Evolutionary conservation across 2,329 filamentous ascomycete species (phyloP).

Genomic region (Penicillium aurantiogriseum): DNA sequence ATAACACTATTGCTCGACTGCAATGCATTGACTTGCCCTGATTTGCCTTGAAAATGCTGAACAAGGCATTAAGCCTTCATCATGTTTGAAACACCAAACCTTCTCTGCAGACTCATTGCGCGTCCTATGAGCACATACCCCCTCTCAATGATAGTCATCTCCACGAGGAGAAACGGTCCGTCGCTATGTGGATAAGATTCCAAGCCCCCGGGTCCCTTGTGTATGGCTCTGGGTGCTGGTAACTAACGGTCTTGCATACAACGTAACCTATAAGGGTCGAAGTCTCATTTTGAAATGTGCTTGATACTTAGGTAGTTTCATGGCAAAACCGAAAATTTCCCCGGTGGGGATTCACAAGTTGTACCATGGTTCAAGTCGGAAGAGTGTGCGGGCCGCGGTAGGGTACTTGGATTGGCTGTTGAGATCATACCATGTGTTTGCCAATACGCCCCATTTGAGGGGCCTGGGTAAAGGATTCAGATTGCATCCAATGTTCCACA

Average conservation of each 20-base stretch:
- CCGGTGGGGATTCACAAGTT: neutral
- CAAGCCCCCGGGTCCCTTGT: neutral
- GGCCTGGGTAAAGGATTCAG: neutral
- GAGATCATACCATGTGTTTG: slow-evolving; percentile 2
- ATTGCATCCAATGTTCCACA: neutral
- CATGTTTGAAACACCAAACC: neutral
- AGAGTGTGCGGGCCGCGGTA: neutral
- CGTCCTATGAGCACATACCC: neutral
- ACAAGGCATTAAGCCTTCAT: neutral
- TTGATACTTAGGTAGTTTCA: neutral
- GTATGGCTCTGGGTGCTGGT: neutral
- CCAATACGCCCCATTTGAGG: neutral
- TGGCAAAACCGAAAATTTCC: neutral
- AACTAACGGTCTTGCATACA: slow-evolving; percentile 2
- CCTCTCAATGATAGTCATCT: neutral
- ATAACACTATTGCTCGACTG: neutral
- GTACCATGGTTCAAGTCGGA: neutral
- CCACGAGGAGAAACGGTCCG: neutral
- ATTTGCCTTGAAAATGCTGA: neutral
- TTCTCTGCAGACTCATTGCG: neutral
- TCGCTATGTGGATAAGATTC: neutral
- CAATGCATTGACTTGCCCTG: neutral
- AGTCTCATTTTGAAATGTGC: neutral
- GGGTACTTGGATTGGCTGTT: neutral
- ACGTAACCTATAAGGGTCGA: neutral